Conservation (phyloP, 768 basidiomycete species). For the Hirschioporus abietinus region DNA sequence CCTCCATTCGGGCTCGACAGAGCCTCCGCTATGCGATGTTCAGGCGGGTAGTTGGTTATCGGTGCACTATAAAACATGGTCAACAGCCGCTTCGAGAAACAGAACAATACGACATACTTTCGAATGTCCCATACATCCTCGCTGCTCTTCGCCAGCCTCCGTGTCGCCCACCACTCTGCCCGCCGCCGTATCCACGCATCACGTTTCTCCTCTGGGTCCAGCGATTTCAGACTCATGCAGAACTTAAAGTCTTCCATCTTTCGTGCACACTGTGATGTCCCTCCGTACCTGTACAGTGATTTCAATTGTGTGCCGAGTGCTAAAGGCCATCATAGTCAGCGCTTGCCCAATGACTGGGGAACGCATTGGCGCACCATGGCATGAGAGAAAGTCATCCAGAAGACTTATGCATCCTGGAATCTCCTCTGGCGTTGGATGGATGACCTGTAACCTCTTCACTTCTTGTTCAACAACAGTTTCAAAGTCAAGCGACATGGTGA, state of each 20-base stretch:
- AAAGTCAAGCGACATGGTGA: slow-evolving; percentile 31
- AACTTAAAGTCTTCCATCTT: slow-evolving; percentile 94
- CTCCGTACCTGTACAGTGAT: slow-evolving; percentile 82
- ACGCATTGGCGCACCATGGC: slow-evolving; percentile 46
- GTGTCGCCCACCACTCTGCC: slow-evolving; percentile 92
- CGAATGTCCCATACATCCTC: slow-evolving; percentile 94
- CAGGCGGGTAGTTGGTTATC: neutral
- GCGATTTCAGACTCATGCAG: slow-evolving; percentile 78
- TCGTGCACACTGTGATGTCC: slow-evolving; percentile 59
- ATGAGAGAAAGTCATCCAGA: slow-evolving; percentile 67
- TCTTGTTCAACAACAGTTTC: slow-evolving; percentile 61
- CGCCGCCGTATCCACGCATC: slow-evolving; percentile 81
- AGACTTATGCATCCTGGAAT: slow-evolving; percentile 77
- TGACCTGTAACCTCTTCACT: slow-evolving; percentile 51
- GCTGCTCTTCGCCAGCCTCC: slow-evolving; percentile 73
- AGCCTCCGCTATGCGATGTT: neutral
- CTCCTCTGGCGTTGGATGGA: slow-evolving; percentile 74
- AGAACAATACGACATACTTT: slow-evolving; percentile 37
- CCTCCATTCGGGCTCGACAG: neutral
- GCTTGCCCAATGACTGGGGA: slow-evolving; percentile 5
- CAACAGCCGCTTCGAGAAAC: neutral
- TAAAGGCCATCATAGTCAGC: slow-evolving; percentile 4
- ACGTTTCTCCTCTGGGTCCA: slow-evolving; percentile 71
- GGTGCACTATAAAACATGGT: neutral
- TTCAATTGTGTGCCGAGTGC: slow-evolving; percentile 67